These are phyloP conservation scores for Phaeosphaeria sp. DNA, from an alignment of 2,329 filamentous ascomycete species.

Conservation along the genomic window DNA sequence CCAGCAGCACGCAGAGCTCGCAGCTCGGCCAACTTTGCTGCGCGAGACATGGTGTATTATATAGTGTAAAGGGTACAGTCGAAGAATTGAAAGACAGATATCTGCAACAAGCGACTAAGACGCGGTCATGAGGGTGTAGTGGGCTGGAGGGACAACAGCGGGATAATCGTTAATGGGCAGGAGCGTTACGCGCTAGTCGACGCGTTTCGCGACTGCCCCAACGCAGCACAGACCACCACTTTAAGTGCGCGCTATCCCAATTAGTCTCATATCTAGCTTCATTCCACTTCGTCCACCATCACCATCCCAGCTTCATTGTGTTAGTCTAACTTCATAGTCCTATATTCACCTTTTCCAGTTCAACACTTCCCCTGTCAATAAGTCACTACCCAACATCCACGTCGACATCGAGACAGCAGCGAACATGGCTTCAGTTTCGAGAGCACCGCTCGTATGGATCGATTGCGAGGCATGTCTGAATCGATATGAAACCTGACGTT, in stretches of 20 bases:
- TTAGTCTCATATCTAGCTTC: slow-evolving; percentile 2
- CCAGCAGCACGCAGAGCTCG: slow-evolving; percentile 83
- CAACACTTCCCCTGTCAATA: too few relatives aligned
- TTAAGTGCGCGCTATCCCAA: slow-evolving; percentile 10
- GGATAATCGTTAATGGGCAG: slow-evolving; percentile 11
- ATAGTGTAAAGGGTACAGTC: slow-evolving; percentile 10
- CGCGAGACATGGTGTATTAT: slow-evolving; percentile 44
- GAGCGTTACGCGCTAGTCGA: slow-evolving; percentile 26
- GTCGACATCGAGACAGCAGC: too few relatives aligned
- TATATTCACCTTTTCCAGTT: too few relatives aligned
- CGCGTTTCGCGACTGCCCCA: slow-evolving; percentile 24
- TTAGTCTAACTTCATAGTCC: too few relatives aligned
- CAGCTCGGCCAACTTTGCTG: slow-evolving; percentile 70
- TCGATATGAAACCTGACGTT: neutral
- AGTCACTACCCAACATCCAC: too few relatives aligned
- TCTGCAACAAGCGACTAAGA: slow-evolving; percentile 11
- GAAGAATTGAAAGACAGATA: slow-evolving; percentile 21
- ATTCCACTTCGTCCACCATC: too few relatives aligned
- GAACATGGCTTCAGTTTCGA: slow-evolving; percentile 61
- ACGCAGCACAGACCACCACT: slow-evolving; percentile 1
- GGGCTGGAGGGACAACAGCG: slow-evolving; percentile 28
- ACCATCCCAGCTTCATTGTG: too few relatives aligned
- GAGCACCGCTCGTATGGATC: slow-evolving; percentile 82
- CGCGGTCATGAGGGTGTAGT: slow-evolving; percentile 29
- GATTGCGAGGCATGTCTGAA: slow-evolving; percentile 68